Base-by-base conservation (phyloP, 192 early-diverging fungal species). In the Funneliformis geosporum region DNA sequence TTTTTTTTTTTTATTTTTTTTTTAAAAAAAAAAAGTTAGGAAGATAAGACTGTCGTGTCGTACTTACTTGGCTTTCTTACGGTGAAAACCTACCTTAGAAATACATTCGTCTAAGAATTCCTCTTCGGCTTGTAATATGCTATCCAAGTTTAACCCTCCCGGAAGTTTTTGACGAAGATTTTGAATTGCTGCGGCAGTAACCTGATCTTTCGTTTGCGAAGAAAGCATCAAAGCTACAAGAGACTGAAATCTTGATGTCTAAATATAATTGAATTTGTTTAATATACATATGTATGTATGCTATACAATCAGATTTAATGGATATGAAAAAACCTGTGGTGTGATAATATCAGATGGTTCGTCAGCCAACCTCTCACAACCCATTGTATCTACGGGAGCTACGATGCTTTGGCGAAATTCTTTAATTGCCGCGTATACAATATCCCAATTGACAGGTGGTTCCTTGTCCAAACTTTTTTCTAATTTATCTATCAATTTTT, bases 201-300 rank as follows among this genome's bases (percentile, higher is more conserved):
- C 89, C 18, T 92, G 89, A 80, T 99, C 97, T 75, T 95, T 96
- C 11, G 97, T 98, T 85, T 97, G 95, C 25, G 96, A 94, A 11
- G 96, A 97, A 21, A 99, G 89, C 86, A 95, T 94, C 47, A 99
- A 85, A 1, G 96, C 87, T 18, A 95, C 86, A 1, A 99, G 84
- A 11, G 94, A 93, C 81, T 97, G 94, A 86, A 93, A 97, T 25
- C 95, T 90, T 60, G 84, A 89, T 18, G 88, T 87, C 86, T 92
- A 79, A 28, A 62, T 50, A 69, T 18, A 62, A 12, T 40, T 16
- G 9, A 38, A 40, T 38, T 12, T 18, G 25, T 28, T 23, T 21
- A 78, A 42, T 46, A 55, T 21, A 55, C 40, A 10, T 25, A 14
- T 10, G 3, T 5, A 33, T 55, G 11, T 27, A 70, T 69, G 25